These are phyloP conservation scores for Penicillium atrosanguineum DNA, from an alignment of 495 filamentous ascomycete genomes.

Conservation along the genomic window DNA sequence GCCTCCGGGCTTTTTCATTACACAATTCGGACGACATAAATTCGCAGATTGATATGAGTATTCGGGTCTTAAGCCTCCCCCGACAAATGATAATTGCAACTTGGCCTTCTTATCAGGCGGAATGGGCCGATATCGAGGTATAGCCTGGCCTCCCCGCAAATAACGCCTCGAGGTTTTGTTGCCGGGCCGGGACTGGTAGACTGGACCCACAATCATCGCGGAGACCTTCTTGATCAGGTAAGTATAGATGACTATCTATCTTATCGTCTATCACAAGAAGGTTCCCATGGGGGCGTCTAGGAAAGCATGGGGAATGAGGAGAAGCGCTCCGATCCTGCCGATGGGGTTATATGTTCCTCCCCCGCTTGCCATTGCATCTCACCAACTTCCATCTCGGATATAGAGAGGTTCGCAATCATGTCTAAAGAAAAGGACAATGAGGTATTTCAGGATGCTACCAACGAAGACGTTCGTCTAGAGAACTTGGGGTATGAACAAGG, in stretches of 20 bases:
- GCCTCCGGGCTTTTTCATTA: conserved; percentile 5
- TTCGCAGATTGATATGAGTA: conserved; percentile 2
- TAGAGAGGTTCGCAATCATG: conserved; percentile 10
- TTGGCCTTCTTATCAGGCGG: conserved; percentile 9
- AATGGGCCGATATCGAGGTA: conserved; percentile 2
- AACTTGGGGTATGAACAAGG: conserved; percentile 52
- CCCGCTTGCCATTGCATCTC: background rate
- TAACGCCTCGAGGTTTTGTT: conserved; percentile 3
- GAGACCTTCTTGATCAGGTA: conserved; percentile 32
- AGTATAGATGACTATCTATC: conserved; percentile 14
- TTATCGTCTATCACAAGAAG: conserved; percentile 18
- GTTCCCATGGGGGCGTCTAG: conserved; percentile 8
- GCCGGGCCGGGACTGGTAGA: conserved; percentile 25
- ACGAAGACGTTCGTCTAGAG: conserved; percentile 44
- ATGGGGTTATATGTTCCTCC: background rate
- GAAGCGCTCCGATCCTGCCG: background rate
- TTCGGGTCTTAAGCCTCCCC: background rate
- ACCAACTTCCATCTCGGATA: background rate
- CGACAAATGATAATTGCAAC: conserved; percentile 9
- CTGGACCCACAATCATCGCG: conserved; percentile 24
- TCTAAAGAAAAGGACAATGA: conserved; percentile 16
- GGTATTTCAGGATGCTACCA: conserved; percentile 25
- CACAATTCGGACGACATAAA: conserved; percentile 12
- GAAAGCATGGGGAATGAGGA: conserved; percentile 11
- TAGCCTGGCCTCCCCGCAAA: conserved; percentile 12